Evolutionary conservation across 805 yeast species (phyloP), one percentile per base, ranked within the genome.

Genomic region (Yarrowia deformans): DNA sequence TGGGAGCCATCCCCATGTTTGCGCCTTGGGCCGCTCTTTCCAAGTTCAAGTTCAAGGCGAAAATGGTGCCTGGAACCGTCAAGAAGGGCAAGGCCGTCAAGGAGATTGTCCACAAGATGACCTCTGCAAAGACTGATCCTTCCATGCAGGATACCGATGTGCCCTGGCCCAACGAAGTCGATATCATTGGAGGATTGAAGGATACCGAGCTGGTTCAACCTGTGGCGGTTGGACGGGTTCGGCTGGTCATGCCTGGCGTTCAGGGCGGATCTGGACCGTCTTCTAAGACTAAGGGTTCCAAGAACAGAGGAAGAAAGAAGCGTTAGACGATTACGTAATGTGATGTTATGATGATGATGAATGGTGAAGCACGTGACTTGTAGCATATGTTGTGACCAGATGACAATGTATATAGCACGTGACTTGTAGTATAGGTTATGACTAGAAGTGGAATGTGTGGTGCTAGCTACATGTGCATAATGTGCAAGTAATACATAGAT

Each of bases 21-120:
- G 98, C 95, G 0, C 99, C 99, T 1, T 95, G 97, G 97, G 79
- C 85, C 13, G 84, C 98, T 0, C 77, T 95, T 72, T 83, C 81
- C 70, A 90, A 90, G 76, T 86, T 84, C 77, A 88, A 90, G 74
- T 93, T 90, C 79, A 92, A 92, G 76, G 88, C 91, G 43, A 94
- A 94, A 77, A 79, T 94, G 39, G 90, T 88, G 72, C 93, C 97
- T 0, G 91, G 91, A 2, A 81, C 84, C 37, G 87, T 88, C 35
- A 95, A 95, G 77, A 93, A 94, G 76, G 97, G 97, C 1, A 95
- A 95, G 75, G 88, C 95, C 1, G 81, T 91, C 43, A 83, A 84
- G 69, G 97, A 93, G 70, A 83, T 88, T 0, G 74, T 91, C 70
- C 82, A 85, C 68, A 84, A 83, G 73, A 87, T 93, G 75, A 78